Evolutionary conservation across 208 protist genomes (phyloP), one percentile per base, ranked within the genome.

Genomic region (Wallacemonas sp.): DNA sequence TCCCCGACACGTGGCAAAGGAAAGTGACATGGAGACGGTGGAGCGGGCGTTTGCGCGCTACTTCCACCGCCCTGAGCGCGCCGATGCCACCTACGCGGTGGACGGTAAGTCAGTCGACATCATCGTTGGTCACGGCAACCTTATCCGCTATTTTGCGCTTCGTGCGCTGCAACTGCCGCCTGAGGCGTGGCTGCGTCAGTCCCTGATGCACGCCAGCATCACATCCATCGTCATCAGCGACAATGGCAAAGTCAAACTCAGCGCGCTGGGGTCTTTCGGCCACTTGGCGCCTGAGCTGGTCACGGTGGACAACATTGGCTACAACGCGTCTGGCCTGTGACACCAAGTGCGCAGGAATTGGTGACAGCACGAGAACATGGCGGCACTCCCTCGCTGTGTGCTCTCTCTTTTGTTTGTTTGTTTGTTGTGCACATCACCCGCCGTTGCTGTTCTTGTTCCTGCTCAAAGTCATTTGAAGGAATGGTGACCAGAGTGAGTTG

Each of bases 121-220:
- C 27, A 85, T 95, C 53, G 86, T 95, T 13, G 83, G 81, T 10
- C 91, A 96, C 62, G 76, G 66, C 15, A 96, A 96, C 60, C 65
- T 96, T 19, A 94, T 96, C 71, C 87, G 91, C 22, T 96, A 93
- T 73, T 86, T 89, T 36, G 74, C 81, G 3, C 78, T 88, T 52
- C 91, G 91, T 9, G 87, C 88, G 10, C 69, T 96, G 38, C 87
- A 94, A 66, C 66, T 96, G 34, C 84, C 83, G 15, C 86, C 88
- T 19, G 79, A 92, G 46, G 85, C 84, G 32, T 96, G 91, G 88
- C 64, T 93, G 68, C 83, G 86, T 29, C 62, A 81, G 27, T 81
- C 80, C 13, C 68, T 90, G 26, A 79, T 83, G 29, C 87, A 93
- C 52, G 88, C 83, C 67, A 85, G 76, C 55, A 64, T 90, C 42